Conservation (phyloP, 2,329 filamentous ascomycete genomes). For the Biscogniauxia sp. region DNA sequence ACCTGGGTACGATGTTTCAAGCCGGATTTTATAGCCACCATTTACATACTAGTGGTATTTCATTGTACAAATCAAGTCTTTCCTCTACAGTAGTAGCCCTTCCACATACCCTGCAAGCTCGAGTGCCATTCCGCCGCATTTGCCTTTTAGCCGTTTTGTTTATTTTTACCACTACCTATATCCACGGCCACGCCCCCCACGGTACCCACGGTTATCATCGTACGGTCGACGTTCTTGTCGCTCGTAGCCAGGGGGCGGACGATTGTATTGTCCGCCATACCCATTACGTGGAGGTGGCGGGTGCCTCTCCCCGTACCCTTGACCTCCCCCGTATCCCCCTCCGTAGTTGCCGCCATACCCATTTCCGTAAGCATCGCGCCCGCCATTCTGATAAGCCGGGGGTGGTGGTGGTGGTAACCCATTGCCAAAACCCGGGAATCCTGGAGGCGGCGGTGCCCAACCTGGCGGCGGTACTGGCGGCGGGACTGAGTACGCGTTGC, state of each 20-base stretch:
- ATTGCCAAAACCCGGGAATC: conserved; percentile 35
- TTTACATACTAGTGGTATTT: neutral
- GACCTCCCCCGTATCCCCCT: conserved; percentile 24
- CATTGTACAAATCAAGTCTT: neutral
- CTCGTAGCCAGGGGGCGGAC: conserved; percentile 20
- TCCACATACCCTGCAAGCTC: neutral
- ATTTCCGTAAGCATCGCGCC: conserved; percentile 25
- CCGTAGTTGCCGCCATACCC: conserved; percentile 18
- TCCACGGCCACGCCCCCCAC: conserved; percentile 5
- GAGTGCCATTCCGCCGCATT: neutral
- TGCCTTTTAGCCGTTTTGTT: neutral
- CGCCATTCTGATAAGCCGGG: conserved; percentile 21
- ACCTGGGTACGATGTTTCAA: neutral
- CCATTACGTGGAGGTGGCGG: conserved; percentile 22
- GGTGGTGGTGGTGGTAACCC: conserved; percentile 42
- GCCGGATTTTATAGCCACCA: neutral
- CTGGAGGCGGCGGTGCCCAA: conserved; percentile 40
- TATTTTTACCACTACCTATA: conserved; percentile 8
- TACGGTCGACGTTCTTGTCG: conserved; percentile 24
- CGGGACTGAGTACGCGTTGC: conserved; percentile 27
- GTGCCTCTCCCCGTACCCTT: conserved; percentile 22
- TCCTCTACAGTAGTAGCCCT: neutral
- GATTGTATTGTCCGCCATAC: conserved; percentile 27
- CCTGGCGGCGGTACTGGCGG: conserved; percentile 32
- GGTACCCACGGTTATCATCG: conserved; percentile 22